Evolutionary conservation across 139 green algal species (phyloP).

Genomic region (Chlamydomonas eustigma): DNA sequence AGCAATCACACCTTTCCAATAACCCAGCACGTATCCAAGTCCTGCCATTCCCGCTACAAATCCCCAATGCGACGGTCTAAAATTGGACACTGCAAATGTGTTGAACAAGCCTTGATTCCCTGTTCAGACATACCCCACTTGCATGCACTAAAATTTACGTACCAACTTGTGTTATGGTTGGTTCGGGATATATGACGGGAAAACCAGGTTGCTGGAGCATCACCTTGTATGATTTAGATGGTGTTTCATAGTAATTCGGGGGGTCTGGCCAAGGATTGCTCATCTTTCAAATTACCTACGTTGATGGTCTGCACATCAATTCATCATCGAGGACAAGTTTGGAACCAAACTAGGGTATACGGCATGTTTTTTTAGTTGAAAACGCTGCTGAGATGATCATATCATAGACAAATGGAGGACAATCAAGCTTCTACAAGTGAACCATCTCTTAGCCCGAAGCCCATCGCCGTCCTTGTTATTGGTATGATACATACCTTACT

Average conservation of each 20-base stretch:
- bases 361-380: too few relatives aligned
- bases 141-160: constrained; percentile 8
- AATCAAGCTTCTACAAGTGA: too few relatives aligned
- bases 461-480: too few relatives aligned
- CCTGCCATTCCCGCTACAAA: constrained; percentile 25
- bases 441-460: too few relatives aligned
- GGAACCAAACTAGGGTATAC: too few relatives aligned
- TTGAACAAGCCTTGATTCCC: not conserved
- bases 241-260: constrained; percentile 40
- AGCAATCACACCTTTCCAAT: constrained; percentile 24
- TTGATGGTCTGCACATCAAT: not conserved
- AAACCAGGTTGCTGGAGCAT: constrained; percentile 31
- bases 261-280: constrained; percentile 29
- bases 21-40: constrained; percentile 25
- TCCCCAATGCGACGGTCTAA: constrained; percentile 26
- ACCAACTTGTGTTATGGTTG: constrained; percentile 30
- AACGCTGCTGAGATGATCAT: too few relatives aligned
- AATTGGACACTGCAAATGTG: constrained; percentile 34
- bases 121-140: not conserved
- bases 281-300: constrained; percentile 2
- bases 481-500: too few relatives aligned
- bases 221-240: constrained; percentile 36
- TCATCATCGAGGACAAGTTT: too few relatives aligned
- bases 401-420: too few relatives aligned
- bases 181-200: constrained; percentile 39